Evolutionary conservation across 108 stramenopile genomes (phyloP).

Genomic region (Cyclostephanos invisitatus): DNA sequence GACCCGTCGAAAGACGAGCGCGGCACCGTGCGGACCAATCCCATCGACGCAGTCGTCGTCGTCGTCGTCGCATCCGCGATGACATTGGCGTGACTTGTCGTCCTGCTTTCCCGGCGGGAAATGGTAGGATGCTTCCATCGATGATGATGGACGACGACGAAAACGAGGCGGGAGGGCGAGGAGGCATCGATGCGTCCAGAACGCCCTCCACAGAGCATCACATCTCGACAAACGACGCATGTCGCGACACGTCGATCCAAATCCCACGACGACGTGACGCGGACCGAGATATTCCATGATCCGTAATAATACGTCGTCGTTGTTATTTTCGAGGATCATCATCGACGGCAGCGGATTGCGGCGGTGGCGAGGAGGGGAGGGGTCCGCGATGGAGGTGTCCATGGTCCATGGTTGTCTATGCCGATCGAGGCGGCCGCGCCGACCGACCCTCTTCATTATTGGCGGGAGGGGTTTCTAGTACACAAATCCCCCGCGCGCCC

Average conservation of each 20-base stretch:
- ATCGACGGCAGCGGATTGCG: neutral
- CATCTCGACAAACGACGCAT: conserved; percentile 13
- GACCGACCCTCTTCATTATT: too few species aligned
- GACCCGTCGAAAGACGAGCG: conserved; percentile 18
- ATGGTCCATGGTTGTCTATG: neutral
- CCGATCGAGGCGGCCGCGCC: too few species aligned
- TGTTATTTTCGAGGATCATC: neutral
- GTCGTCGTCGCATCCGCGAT: neutral
- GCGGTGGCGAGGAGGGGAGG: neutral
- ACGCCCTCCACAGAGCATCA: conserved; percentile 34
- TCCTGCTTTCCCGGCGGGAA: too few species aligned
- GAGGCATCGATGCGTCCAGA: conserved; percentile 19
- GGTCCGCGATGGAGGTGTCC: neutral
- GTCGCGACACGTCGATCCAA: conserved; percentile 21
- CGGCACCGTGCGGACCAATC: conserved; percentile 6
- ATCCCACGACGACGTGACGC: conserved; percentile 18
- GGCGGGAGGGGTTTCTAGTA: too few species aligned
- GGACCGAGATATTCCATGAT: conserved; percentile 33
- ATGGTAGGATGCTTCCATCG: too few species aligned
- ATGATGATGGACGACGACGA: neutral
- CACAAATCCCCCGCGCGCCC: too few species aligned
- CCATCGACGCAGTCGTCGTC: neutral
- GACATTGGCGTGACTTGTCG: neutral
- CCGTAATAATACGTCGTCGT: conserved; percentile 24
- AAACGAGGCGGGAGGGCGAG: neutral